These are phyloP conservation scores for Ascochyta koolunga DNA, from an alignment of 2,329 filamentous ascomycete genomes.

Conservation along the genomic window DNA sequence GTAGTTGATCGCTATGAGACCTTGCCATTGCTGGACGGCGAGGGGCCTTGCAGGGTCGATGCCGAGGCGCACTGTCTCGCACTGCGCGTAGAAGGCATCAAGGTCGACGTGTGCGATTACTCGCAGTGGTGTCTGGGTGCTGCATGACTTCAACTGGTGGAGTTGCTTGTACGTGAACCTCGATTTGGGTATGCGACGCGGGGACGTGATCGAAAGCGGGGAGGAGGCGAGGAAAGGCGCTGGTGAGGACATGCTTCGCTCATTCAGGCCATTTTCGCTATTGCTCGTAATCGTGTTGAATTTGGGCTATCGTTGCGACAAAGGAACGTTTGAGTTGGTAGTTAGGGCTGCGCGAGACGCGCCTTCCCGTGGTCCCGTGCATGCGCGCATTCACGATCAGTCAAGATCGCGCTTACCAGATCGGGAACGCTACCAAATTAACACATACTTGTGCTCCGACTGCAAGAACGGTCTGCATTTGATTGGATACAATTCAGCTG, in stretches of 20 bases:
- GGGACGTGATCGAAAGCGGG: constrained; percentile 48
- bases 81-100: constrained; percentile 95
- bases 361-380: constrained; percentile 43
- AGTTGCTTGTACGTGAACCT: constrained; percentile 87
- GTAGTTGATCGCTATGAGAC: constrained; percentile 95
- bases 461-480: too few species aligned
- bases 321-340: background rate
- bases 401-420: constrained; percentile 9
- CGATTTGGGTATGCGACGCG: constrained; percentile 59
- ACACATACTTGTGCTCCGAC: background rate
- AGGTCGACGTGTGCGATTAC: constrained; percentile 92
- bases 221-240: constrained; percentile 56
- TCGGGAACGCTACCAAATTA: background rate
- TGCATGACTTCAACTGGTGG: constrained; percentile 73
- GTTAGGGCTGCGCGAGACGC: constrained; percentile 26
- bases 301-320: background rate
- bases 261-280: constrained; percentile 20
- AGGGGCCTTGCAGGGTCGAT: constrained; percentile 77
- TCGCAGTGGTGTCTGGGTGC: constrained; percentile 76
- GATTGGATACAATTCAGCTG: too few species aligned
- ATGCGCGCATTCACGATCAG: constrained; percentile 36
- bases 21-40: constrained; percentile 94
- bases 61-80: constrained; percentile 86
- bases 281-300: background rate
- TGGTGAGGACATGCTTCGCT: constrained; percentile 54